phyloP scores from a whole-genome alignment of 306 rosid genomes.

The Fragaria ananassa region DNA sequence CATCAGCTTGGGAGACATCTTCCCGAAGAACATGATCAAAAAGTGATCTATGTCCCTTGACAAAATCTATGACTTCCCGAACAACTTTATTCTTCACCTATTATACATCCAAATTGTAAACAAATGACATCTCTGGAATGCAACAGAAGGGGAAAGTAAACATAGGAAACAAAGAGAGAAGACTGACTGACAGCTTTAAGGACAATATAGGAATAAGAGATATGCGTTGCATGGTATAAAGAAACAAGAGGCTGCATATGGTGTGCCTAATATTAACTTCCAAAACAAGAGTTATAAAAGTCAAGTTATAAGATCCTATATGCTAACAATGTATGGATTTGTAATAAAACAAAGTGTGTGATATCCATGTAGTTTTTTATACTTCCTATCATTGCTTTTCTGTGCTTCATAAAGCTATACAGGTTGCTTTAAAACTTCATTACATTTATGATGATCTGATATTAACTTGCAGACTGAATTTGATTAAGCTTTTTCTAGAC shows the following conservation, averaged over 20 bases:
- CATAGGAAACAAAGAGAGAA: not conserved
- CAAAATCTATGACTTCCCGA: constrained; percentile 81
- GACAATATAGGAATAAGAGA: not conserved
- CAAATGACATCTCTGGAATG: constrained; percentile 3
- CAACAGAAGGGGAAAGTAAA: not conserved
- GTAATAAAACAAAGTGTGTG: not conserved
- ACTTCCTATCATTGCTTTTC: not conserved
- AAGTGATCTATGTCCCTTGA: constrained; percentile 78
- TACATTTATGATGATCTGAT: not conserved
- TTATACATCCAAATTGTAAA: constrained; percentile 12
- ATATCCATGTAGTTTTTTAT: not conserved
- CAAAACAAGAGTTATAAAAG: not conserved
- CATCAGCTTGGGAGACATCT: constrained; percentile 74
- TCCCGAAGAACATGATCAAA: constrained; percentile 71
- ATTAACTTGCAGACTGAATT: not conserved
- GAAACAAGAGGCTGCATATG: not conserved
- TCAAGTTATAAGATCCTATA: not conserved
- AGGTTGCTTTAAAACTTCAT: not conserved
- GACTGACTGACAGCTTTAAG: not conserved
- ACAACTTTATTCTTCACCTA: constrained; percentile 93
- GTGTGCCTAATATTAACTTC: not conserved
- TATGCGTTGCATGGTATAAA: not conserved
- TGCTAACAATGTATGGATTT: not conserved
- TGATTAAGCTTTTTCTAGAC: not conserved
- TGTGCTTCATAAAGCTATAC: not conserved